Conservation (phyloP, 805 yeast species). For the Yamadazyma laniorum region DNA sequence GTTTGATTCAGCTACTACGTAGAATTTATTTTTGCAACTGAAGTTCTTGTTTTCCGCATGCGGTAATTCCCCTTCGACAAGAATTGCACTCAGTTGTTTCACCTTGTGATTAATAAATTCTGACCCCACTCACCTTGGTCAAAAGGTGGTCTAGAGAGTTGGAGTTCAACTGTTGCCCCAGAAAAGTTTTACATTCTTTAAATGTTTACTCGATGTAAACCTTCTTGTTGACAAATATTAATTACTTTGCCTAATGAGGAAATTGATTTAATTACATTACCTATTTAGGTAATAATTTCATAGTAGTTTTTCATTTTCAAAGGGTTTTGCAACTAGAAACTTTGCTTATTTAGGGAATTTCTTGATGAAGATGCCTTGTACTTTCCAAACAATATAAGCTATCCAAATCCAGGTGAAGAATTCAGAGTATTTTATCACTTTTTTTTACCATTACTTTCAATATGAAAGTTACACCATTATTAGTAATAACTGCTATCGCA, state of each 20-base stretch:
- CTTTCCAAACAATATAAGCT: neutral
- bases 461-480: constrained; percentile 6
- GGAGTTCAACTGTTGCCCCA: too few species aligned
- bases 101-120: too few species aligned
- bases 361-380: constrained; percentile 1
- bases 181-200: too few species aligned
- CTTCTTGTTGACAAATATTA: constrained; percentile 8
- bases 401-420: neutral
- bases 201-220: too few species aligned
- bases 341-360: constrained; percentile 3
- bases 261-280: constrained; percentile 1
- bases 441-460: neutral
- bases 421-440: constrained; percentile 1
- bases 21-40: too few species aligned
- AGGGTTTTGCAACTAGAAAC: constrained; percentile 4
- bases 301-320: neutral
- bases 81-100: too few species aligned
- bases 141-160: too few species aligned
- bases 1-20: too few species aligned
- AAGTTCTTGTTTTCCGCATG: too few species aligned
- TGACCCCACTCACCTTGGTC: too few species aligned
- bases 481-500: constrained; percentile 7
- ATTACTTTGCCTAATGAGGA: constrained; percentile 15
- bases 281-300: constrained; percentile 5
- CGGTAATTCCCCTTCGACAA: too few species aligned